Conservation (phyloP, 768 basidiomycete genomes). For the Mycena maculata region DNA sequence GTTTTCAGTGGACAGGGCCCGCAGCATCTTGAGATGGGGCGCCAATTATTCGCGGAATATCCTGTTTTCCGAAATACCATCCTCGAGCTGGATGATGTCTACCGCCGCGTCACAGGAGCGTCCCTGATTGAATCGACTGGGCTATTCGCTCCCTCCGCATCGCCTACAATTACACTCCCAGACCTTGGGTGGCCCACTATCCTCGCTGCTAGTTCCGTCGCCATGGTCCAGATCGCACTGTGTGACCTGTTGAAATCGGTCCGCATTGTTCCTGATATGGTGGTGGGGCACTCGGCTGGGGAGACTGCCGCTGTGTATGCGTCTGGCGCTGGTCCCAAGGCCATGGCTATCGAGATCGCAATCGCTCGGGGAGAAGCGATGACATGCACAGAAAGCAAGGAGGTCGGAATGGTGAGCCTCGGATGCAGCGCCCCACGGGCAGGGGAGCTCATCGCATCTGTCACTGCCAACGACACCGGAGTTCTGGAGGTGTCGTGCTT, state of each 20-base stretch:
- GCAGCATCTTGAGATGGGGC: conserved; percentile 49
- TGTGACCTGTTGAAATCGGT: conserved; percentile 42
- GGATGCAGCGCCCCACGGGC: conserved; percentile 35
- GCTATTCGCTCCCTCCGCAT: conserved; percentile 35
- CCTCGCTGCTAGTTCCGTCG: conserved; percentile 40
- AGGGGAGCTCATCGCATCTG: conserved; percentile 8
- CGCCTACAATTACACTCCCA: conserved; percentile 9
- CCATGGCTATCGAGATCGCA: conserved; percentile 47
- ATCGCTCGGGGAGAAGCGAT: conserved; percentile 47
- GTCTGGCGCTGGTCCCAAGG: conserved; percentile 45
- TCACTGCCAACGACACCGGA: conserved; percentile 8
- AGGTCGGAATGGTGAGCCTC: conserved; percentile 47
- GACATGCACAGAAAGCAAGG: conserved; percentile 15
- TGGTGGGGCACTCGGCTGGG: conserved; percentile 51
- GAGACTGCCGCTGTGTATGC: conserved; percentile 50
- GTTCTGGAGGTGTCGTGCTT: conserved; percentile 44
- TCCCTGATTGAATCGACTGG: conserved; percentile 45
- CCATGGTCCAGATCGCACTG: conserved; percentile 51
- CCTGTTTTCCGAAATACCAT: conserved; percentile 45
- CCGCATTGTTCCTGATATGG: conserved; percentile 41
- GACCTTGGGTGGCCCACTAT: conserved; percentile 33
- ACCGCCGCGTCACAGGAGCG: conserved; percentile 34
- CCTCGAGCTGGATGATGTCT: conserved; percentile 42
- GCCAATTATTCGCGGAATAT: conserved; percentile 41
- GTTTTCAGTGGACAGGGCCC: conserved; percentile 53